Evolutionary conservation across 768 basidiomycete species (phyloP), one percentile per base, ranked within the genome.

Genomic region (Pleurotus djamor): DNA sequence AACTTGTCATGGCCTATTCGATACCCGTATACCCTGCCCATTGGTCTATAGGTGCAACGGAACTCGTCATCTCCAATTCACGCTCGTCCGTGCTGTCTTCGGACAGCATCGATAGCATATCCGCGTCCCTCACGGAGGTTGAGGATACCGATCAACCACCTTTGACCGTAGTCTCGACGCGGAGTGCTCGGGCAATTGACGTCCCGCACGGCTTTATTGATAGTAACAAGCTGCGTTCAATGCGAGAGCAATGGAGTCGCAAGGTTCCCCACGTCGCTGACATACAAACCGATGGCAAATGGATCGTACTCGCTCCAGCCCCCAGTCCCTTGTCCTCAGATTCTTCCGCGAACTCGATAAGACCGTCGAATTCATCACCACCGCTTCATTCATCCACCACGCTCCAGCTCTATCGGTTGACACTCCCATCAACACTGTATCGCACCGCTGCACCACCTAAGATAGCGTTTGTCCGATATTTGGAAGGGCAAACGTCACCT

Each of bases 261-360:
- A 92, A 91, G 69, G 81, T 93, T 16, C 73, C 75, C 47, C 75
- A 77, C 10, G 86, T 94, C 34, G 83, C 86, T n/a, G 88, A 85
- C 64, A 86, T 82, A 13, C 87, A 91, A 65, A 91, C 92, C 4
- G 92, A 93, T 66, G 92, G 92, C 7, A 92, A 91, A 77, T 94
- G 90, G 89, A 85, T 84, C 14, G 86, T 93, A 10, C 78, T 92
- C 50, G 91, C 87, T 12, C 85, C 89, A 12, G 84, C 80, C 34
- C 54, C 67, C 14, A 45, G 66, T 5, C 61, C 62, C n/a, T 63
- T 71, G 34, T 48, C 60, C 14, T 64, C 69, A 38, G 61, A 58
- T 36, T 43, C 72, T 41, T 61, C 67, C 14, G 67, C 74, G 49
- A 63, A 71, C 28, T 61, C 68, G 13, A 50, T 60, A 58, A 52